A percentile compares a stretch with the other conserved stretches of the same genome.
Conservation (phyloP, 352 stramenopile genomes). For the Vaucheria bursata region DNA sequence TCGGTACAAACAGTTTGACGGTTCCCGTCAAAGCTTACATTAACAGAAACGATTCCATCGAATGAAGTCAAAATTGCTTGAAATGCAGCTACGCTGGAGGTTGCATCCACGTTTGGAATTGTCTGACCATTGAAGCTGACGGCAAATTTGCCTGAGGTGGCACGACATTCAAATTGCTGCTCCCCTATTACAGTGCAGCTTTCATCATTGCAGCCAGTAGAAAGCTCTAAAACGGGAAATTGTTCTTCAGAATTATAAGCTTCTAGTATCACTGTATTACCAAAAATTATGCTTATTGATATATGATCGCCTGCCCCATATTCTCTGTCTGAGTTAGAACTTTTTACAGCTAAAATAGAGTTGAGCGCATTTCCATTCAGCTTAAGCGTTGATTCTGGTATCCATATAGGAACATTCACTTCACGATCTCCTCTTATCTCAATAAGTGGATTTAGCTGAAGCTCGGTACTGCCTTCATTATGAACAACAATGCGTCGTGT, state of each 20-base stretch:
- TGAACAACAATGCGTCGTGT: too few species aligned
- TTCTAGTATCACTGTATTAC: not conserved
- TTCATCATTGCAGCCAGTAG: not conserved
- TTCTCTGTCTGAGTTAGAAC: not conserved
- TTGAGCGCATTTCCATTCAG: too few species aligned
- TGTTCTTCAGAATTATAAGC: not conserved
- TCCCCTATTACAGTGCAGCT: not conserved
- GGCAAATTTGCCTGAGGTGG: not conserved
- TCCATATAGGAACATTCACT: too few species aligned
- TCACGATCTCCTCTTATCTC: too few species aligned
- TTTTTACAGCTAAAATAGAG: too few species aligned
- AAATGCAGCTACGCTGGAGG: not conserved
- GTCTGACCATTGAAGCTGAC: not conserved
- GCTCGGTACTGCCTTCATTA: too few species aligned
- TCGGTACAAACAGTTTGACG: slow-evolving; percentile 1
- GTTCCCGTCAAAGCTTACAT: not conserved
- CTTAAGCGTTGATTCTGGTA: too few species aligned
- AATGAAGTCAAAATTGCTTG: not conserved
- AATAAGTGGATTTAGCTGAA: too few species aligned
- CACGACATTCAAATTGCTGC: slow-evolving; percentile 1
- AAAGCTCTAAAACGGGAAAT: not conserved
- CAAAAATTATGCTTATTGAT: not conserved
- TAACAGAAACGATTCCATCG: not conserved
- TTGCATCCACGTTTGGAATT: slow-evolving; percentile 1
- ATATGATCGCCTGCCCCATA: not conserved